A percentile compares a stretch with the other conserved stretches of the same genome.
These are phyloP conservation scores for Pholiota microspora DNA, from an alignment of 768 basidiomycete species.

Conservation along the genomic window DNA sequence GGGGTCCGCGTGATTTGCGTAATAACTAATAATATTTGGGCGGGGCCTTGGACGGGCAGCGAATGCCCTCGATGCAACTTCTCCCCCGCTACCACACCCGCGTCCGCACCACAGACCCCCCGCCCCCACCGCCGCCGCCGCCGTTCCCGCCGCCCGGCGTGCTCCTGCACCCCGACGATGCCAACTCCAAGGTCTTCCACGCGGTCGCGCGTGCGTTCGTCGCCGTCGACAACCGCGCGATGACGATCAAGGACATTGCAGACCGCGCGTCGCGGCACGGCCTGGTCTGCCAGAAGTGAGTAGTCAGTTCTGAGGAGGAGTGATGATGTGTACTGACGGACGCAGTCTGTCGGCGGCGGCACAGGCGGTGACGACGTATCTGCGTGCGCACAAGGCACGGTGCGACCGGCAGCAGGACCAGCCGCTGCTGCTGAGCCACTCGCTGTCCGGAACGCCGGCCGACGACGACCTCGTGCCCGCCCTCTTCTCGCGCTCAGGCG, in stretches of 20 bases:
- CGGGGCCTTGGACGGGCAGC: constrained; percentile 11
- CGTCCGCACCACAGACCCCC: constrained; percentile 31
- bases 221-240: constrained; percentile 77
- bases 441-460: constrained; percentile 64
- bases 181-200: constrained; percentile 66
- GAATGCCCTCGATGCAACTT: constrained; percentile 23
- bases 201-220: constrained; percentile 73
- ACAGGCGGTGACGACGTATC: constrained; percentile 82
- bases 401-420: constrained; percentile 72
- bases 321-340: too few species aligned
- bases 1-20: constrained; percentile 2
- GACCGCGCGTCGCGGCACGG: constrained; percentile 66
- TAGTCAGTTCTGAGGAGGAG: too few species aligned
- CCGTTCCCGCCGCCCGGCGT: constrained; percentile 62
- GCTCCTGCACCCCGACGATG: constrained; percentile 74
- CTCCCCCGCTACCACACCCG: constrained; percentile 51
- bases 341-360: constrained; percentile 72
- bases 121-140: too few species aligned
- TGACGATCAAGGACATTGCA: constrained; percentile 85
- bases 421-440: constrained; percentile 70
- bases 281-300: constrained; percentile 73
- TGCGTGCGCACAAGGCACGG: constrained; percentile 68
- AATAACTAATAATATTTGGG: constrained; percentile 14
- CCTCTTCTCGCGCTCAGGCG: constrained; percentile 67
- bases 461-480: constrained; percentile 78